These are phyloP conservation scores for Paecilomyces sp. DNA, from an alignment of 2,329 filamentous ascomycete species.

Conservation along the genomic window DNA sequence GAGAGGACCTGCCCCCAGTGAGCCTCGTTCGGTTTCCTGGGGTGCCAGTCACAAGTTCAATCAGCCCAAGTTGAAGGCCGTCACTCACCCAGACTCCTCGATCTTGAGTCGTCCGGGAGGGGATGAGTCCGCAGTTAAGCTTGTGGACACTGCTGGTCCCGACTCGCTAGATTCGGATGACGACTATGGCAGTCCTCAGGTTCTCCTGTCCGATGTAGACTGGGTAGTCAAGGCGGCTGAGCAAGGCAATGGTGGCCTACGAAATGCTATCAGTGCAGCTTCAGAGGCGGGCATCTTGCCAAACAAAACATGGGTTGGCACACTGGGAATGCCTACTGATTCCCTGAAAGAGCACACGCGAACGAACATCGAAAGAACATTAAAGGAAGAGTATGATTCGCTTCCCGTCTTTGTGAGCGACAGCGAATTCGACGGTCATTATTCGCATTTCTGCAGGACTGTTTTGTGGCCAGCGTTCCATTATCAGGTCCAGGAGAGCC, in stretches of 20 bases:
- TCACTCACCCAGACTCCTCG: slow-evolving; percentile 63
- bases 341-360: slow-evolving; percentile 68
- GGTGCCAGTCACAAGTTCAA: slow-evolving; percentile 58
- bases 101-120: slow-evolving; percentile 50
- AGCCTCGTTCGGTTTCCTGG: slow-evolving; percentile 71
- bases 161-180: slow-evolving; percentile 8
- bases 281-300: slow-evolving; percentile 58
- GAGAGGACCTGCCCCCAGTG: slow-evolving; percentile 41
- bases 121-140: slow-evolving; percentile 15
- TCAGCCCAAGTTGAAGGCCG: slow-evolving; percentile 71
- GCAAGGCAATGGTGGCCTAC: slow-evolving; percentile 84
- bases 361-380: slow-evolving; percentile 70
- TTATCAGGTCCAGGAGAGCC: slow-evolving; percentile 93
- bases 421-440: slow-evolving; percentile 88
- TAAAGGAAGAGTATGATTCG: slow-evolving; percentile 74
- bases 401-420: slow-evolving; percentile 79
- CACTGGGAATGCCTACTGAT: slow-evolving; percentile 88
- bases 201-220: slow-evolving; percentile 60
- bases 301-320: slow-evolving; percentile 81
- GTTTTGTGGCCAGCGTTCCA: slow-evolving; percentile 96
- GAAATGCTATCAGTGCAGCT: slow-evolving; percentile 79
- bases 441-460: slow-evolving; percentile 90
- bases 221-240: slow-evolving; percentile 80
- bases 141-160: slow-evolving; percentile 10
- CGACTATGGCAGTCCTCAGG: slow-evolving; percentile 52